A percentile compares a stretch with the other conserved stretches of the same genome.
Evolutionary conservation across 495 filamentous ascomycete species (phyloP).

Genomic region (Choiromyces venosus): DNA sequence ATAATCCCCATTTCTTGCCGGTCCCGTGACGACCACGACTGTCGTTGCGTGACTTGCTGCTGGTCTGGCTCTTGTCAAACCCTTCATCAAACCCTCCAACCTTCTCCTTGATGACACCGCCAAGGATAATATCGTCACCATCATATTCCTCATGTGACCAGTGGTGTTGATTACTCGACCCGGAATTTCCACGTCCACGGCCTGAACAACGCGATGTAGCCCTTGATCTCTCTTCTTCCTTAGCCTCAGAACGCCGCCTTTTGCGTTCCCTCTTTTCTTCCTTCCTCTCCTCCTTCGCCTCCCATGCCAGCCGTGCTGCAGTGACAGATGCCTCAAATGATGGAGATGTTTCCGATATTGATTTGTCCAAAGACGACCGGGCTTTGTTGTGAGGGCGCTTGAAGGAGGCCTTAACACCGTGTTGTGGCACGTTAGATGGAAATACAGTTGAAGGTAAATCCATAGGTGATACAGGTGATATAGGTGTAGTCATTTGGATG

Average conservation of each 20-base stretch:
- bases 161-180: slow-evolving; percentile 30
- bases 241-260: slow-evolving; percentile 36
- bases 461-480: slow-evolving; percentile 28
- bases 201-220: slow-evolving; percentile 35
- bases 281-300: slow-evolving; percentile 42
- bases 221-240: slow-evolving; percentile 36
- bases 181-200: slow-evolving; percentile 37
- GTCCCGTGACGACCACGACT: slow-evolving; percentile 22
- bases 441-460: slow-evolving; percentile 21
- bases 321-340: slow-evolving; percentile 38
- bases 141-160: slow-evolving; percentile 20
- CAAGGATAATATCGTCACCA: slow-evolving; percentile 17
- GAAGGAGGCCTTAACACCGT: slow-evolving; percentile 15
- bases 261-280: slow-evolving; percentile 42
- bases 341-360: slow-evolving; percentile 31
- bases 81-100: not conserved
- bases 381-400: slow-evolving; percentile 20
- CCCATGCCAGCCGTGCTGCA: slow-evolving; percentile 41
- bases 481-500: slow-evolving; percentile 28
- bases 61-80: not conserved
- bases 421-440: not conserved
- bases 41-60: slow-evolving; percentile 6
- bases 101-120: not conserved
- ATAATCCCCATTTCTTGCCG: slow-evolving; percentile 33
- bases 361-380: slow-evolving; percentile 3